phyloP scores from a whole-genome alignment of 352 stramenopile genomes.

The Peronospora belbahrii region DNA sequence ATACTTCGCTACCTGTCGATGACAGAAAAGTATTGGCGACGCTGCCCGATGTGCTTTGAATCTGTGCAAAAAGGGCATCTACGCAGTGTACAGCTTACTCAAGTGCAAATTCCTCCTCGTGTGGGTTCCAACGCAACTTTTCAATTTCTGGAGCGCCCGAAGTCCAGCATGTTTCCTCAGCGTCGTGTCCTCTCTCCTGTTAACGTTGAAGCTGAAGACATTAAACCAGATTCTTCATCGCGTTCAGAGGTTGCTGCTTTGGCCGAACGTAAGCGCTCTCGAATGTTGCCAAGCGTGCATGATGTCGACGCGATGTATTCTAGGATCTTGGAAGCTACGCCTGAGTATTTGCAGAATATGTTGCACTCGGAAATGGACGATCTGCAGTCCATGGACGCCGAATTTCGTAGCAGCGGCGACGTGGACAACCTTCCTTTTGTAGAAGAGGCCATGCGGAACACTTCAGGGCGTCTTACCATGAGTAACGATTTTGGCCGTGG shows the following conservation, averaged over 20 bases:
- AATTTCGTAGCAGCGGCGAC: conserved; percentile 64
- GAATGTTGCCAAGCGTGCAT: conserved; percentile 57
- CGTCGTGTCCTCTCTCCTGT: conserved; percentile 22
- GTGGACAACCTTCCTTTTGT: conserved; percentile 72
- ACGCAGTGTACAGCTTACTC: conserved; percentile 59
- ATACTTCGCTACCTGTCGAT: conserved; percentile 79
- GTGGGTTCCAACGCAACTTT: conserved; percentile 52
- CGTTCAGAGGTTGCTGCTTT: conserved; percentile 15
- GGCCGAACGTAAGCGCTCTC: conserved; percentile 30
- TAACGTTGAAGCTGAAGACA: conserved; percentile 3
- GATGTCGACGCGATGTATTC: conserved; percentile 58
- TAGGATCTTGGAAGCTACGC: conserved; percentile 63
- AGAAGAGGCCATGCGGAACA: conserved; percentile 69
- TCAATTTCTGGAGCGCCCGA: conserved; percentile 64
- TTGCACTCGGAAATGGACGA: conserved; percentile 59
- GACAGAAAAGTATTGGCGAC: conserved; percentile 83
- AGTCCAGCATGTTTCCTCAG: conserved; percentile 64
- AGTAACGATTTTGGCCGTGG: conserved; percentile 12
- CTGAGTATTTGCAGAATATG: conserved; percentile 55
- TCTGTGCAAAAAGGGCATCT: conserved; percentile 77
- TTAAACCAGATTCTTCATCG: not conserved
- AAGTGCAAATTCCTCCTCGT: conserved; percentile 46
- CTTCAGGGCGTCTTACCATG: conserved; percentile 44
- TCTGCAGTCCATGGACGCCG: conserved; percentile 57
- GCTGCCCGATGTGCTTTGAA: conserved; percentile 85